phyloP scores from a whole-genome alignment of 345 rosid genomes.

The Populus pruinosa region DNA sequence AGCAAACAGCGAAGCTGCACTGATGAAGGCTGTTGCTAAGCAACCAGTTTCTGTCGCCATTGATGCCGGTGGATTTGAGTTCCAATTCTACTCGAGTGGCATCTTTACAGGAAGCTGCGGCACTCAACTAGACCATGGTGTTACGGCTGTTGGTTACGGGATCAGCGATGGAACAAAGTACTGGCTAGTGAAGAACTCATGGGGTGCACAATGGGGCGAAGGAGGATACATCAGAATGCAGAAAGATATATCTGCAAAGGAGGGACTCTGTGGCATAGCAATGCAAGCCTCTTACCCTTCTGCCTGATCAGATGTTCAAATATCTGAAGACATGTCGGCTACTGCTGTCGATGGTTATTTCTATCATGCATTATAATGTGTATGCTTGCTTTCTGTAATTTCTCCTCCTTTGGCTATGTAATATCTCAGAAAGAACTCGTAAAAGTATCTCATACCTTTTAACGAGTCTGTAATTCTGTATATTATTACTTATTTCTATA shows the following conservation, averaged over 20 bases:
- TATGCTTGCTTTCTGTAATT: neutral
- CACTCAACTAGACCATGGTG: neutral
- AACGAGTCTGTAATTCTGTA: neutral
- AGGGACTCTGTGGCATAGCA: neutral
- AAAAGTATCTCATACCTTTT: neutral
- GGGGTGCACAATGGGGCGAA: neutral
- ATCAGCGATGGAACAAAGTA: neutral
- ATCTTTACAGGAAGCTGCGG: neutral
- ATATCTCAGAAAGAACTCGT: neutral
- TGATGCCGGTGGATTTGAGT: slow-evolving; percentile 25
- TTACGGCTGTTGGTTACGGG: neutral
- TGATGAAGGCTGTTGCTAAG: slow-evolving; percentile 29
- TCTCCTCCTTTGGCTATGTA: neutral
- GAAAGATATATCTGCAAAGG: neutral
- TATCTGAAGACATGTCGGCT: too few species aligned
- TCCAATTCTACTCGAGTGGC: slow-evolving; percentile 28
- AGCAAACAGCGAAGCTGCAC: slow-evolving; percentile 24
- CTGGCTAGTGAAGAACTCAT: slow-evolving; percentile 2
- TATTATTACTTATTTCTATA: too few species aligned
- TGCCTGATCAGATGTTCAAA: neutral
- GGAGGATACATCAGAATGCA: neutral
- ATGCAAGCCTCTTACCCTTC: neutral
- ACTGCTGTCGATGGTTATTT: neutral
- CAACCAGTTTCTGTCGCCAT: slow-evolving; percentile 35
- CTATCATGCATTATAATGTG: neutral